These are phyloP conservation scores for Picea engelmannii DNA, from an alignment of 83 land plant genomes.

Conservation along the genomic window DNA sequence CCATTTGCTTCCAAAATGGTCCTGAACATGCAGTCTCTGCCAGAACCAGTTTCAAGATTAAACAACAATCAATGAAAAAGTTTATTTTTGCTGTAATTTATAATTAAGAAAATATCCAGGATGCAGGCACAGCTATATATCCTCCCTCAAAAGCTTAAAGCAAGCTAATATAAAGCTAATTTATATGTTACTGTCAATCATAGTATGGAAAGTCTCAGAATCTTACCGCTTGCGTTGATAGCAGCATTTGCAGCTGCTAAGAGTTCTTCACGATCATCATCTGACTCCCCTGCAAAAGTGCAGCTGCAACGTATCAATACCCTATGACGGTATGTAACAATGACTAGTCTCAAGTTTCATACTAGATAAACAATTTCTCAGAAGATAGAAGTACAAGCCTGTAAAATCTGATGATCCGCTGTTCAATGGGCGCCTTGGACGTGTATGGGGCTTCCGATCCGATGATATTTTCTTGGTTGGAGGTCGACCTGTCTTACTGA, in stretches of 20 bases:
- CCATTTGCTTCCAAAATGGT: conserved; percentile 86
- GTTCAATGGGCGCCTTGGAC: conserved; percentile 48
- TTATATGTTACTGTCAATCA: neutral
- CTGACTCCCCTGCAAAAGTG: conserved; percentile 69
- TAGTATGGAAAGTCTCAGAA: neutral
- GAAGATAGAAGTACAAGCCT: conserved; percentile 35
- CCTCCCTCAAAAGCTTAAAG: neutral
- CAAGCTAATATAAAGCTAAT: neutral
- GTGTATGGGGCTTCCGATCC: conserved; percentile 72
- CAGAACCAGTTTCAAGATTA: conserved; percentile 18
- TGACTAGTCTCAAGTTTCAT: neutral
- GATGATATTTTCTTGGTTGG: conserved; percentile 64
- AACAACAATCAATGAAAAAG: neutral
- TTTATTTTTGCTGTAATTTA: neutral
- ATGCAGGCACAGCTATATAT: neutral
- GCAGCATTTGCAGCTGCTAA: conserved; percentile 64
- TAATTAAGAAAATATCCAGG: neutral
- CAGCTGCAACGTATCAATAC: neutral
- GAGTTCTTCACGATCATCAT: conserved; percentile 94
- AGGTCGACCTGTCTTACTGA: conserved; percentile 92
- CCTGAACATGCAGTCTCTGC: conserved; percentile 77
- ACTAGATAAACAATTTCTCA: conserved; percentile 1
- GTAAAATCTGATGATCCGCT: conserved; percentile 50
- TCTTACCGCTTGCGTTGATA: conserved; percentile 69
- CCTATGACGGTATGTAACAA: neutral